Conservation (phyloP, 2,329 filamentous ascomycete genomes). For the Phialocephala subalpina region DNA sequence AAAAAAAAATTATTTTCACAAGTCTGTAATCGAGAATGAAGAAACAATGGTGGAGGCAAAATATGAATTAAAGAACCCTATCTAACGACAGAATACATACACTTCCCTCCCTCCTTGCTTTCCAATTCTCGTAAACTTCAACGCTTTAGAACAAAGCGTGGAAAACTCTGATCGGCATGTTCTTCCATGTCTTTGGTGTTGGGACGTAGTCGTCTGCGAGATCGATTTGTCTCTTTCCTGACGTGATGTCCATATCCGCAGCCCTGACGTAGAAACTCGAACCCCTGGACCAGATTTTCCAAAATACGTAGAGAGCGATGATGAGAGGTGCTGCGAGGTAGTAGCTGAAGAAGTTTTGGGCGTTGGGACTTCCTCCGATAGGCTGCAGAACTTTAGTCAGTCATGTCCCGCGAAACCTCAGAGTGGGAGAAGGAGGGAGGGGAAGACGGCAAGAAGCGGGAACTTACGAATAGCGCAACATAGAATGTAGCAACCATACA, state of each 20-base stretch:
- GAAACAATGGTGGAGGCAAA: neutral
- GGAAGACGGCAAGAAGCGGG: neutral
- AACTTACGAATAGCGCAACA: conserved; percentile 47
- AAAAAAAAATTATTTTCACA: too few relatives aligned
- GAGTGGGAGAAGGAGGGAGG: neutral
- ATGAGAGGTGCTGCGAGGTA: conserved; percentile 64
- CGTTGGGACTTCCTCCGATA: conserved; percentile 51
- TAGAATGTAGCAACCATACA: conserved; percentile 65
- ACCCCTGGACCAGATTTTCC: conserved; percentile 64
- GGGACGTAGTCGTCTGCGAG: conserved; percentile 41
- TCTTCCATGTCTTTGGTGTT: conserved; percentile 46
- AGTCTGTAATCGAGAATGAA: neutral
- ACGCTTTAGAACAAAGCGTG: conserved; percentile 46
- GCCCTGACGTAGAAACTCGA: conserved; percentile 26
- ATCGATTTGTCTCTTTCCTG: conserved; percentile 23
- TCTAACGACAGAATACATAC: neutral
- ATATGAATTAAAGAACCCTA: neutral
- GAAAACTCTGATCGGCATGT: conserved; percentile 46
- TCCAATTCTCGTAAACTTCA: neutral
- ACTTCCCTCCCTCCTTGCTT: neutral
- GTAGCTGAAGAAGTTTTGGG: conserved; percentile 62
- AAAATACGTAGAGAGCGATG: conserved; percentile 64
- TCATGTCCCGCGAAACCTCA: neutral
- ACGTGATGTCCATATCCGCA: conserved; percentile 34
- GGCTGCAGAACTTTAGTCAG: conserved; percentile 45